Base-by-base conservation (phyloP, 2,329 filamentous ascomycete genomes). In the Cladosporium sp. region DNA sequence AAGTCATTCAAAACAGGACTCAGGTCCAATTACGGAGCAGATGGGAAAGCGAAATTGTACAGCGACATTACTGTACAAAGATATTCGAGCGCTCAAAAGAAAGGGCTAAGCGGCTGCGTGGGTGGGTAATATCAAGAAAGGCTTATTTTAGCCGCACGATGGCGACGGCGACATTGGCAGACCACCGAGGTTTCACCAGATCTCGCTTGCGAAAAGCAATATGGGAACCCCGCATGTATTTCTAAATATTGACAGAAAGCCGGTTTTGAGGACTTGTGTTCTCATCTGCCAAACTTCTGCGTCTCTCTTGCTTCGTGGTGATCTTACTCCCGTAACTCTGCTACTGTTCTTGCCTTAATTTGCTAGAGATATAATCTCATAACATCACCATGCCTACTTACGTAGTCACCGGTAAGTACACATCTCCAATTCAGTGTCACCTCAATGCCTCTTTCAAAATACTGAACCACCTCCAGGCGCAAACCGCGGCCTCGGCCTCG, bases 401-500 rank as follows among this genome's bases (percentile, higher is more conserved):
- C 50, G 61, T 63, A 2, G n/a, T 63, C 35, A 63, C 61, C 12
- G 61, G 61, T 63, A 46, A 53, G 40, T 26, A 33, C 18, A 37
- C 23, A 29, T 2, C 44, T 7, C 18, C 12, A 49, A 62, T 18
- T 23, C 31, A 11, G 12, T 26, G 3, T 26, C 23, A 26, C 23
- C 28, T n/a, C 58, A 56, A 28, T 28, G 28, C 23, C 21, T 11
- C n/a, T 8, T 3, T 52, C 56, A 40, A 74, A 75, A 69, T 66
- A 79, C 62, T 29, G 21, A 76, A 75, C 68, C 67, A 80, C 59
- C 5, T 21, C 72, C 81, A 29, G 80, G 80, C 65, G 79, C 80
- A 50, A 80, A 78, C 65, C 75, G 79, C 71, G 80, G 80, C 62
- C 80, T 82, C 70, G 83, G 83, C 35, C 77, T 84, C 55, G 83